Base-by-base conservation (phyloP, 2,329 filamentous ascomycete genomes). In the Hirsutella rhossiliensis region DNA sequence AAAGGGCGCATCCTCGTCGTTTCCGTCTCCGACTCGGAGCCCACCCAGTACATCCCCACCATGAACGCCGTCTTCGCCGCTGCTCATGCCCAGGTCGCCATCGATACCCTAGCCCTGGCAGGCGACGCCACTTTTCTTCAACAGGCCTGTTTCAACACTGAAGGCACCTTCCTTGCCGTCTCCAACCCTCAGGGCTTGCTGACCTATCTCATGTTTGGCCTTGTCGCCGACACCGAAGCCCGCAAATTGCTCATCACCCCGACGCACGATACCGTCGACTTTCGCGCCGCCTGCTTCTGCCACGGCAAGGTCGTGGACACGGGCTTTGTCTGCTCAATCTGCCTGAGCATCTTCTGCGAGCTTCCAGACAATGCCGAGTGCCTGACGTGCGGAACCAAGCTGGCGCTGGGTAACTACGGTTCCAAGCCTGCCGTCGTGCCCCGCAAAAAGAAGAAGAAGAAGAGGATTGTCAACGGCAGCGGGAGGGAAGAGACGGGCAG, bases 31-130 rank as follows among this genome's bases (percentile, higher is more conserved):
- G 87, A 87, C 57, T 74, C 75, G 37, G 85, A 90, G 55, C 78
- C 94, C 0, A 80, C 88, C 5, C 84, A 97, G 63, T 98, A 98
- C 67, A 98, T 98, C 45, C 84, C 90, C 1, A 92, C 94, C 53
- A 98, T 98, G 92, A 98, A 98, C 66, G 79, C 84, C 55, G 94
- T 97, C 48, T 98, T 98, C 64, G 92, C 92, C 3, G 92, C 90
- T 47, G 86, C 94, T 56, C 82, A 90, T 50, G 76, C 88, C 44
- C 78, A 79, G 54, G 87, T 98, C 50, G 86, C 89, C 20, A 88
- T 98, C 55, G 92, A 98, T 62, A 90, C 95, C 30, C 76, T 94
- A 48, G 84, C 94, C 52, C 72, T 98, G 12, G 80, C 83, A 37
- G 87, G 87, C 19, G 79, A 87, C 53, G 87, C 90, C 0, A 89